Base-by-base conservation (phyloP, 257 asterid species). In the Capsicum baccatum region DNA sequence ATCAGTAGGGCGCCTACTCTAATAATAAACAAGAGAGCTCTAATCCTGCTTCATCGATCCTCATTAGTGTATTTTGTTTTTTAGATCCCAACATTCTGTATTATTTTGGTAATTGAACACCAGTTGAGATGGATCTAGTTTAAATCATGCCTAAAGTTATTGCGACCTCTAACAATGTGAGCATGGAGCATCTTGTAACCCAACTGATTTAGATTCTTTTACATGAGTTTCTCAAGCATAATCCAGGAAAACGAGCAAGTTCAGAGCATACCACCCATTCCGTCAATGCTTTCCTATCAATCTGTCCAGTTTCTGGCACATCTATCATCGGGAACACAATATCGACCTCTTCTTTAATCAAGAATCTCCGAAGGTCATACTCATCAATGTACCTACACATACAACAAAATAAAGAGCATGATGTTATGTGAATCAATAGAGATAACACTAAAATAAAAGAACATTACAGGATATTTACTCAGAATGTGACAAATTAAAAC, bases 301-400 rank as follows among this genome's bases (percentile, higher is more conserved):
- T 93, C 62, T 83, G 90, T 79, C 97, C 94, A 0, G 92, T 91
- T 85, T 94, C 95, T 17, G 92, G 90, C 83, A 89, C 90, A 80
- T 90, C 94, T 71, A 94, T 92, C 94, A 94, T 89, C 33, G 98
- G 95, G 83, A 92, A 88, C 52, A 94, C 94, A 21, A 91, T 44
- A 73, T 95, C 98, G 62, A 93, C 97, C 88, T 95, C 96, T 87
- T 95, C 99, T 89, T 89, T 93, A 59, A 91, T 90, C 99, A 93
- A 90, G 94, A 94, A 95, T 89, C 96, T 91, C 81, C 91, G 85
- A 14, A 95, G 84, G 86, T 95, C 97, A 17, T 80, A 63, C 83
- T 91, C 98, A 70, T 92, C 95, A 57, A 95, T 91, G 91, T 88
- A 89, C 90, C 98, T 95, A 79, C 79, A 63, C 64, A 47, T 8